A percentile compares a stretch with the other conserved stretches of the same genome.
Conservation (phyloP, 176 grass and related monocot genomes). For the Carex cristatella region DNA sequence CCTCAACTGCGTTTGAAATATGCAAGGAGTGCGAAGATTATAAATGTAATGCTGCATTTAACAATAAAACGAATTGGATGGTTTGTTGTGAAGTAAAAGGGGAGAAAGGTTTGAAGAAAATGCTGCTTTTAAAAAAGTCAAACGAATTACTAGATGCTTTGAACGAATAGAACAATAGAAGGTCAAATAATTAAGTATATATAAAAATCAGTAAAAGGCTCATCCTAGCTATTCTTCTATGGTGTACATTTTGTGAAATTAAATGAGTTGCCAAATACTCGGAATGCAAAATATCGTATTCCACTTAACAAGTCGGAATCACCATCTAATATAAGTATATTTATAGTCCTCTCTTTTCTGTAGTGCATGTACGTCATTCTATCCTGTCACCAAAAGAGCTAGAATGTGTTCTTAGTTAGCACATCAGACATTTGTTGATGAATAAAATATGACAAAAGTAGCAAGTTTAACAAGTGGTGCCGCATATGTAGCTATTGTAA, state of each 20-base stretch:
- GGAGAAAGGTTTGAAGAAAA: too few relatives aligned
- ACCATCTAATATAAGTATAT: background rate
- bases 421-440: background rate
- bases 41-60: too few relatives aligned
- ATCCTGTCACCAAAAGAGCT: background rate
- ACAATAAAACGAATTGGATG: too few relatives aligned
- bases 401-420: background rate
- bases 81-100: too few relatives aligned
- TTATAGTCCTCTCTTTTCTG: background rate
- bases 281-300: background rate
- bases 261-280: background rate
- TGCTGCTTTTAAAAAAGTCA: too few relatives aligned
- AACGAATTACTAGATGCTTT: background rate
- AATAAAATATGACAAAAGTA: background rate
- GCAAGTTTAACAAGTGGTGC: background rate
- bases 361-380: background rate
- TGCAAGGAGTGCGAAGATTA: too few relatives aligned
- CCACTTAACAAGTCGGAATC: slow-evolving; percentile 3
- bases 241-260: background rate
- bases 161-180: background rate
- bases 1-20: too few relatives aligned
- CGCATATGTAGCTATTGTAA: background rate
- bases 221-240: background rate
- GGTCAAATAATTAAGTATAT: background rate
- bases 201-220: background rate